These are phyloP conservation scores for Rhodomyrtus tomentosa DNA, from an alignment of 345 rosid species.

Conservation along the genomic window DNA sequence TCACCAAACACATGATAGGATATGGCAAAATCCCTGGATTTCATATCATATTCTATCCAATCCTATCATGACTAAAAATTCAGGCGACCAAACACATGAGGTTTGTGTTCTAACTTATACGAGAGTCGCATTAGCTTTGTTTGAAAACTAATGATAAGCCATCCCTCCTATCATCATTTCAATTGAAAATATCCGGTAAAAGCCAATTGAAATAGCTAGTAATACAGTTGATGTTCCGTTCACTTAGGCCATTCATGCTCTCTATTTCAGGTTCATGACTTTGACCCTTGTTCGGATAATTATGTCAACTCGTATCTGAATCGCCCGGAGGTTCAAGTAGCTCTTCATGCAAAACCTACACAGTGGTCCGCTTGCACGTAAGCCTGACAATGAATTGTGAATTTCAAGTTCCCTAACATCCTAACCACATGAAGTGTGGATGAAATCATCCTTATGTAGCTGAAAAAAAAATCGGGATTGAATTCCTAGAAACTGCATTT, in stretches of 20 bases:
- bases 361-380: constrained; percentile 31
- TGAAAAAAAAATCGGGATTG: background rate
- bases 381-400: background rate
- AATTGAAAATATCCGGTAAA: background rate
- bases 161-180: background rate
- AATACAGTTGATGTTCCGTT: background rate
- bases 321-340: constrained; percentile 25
- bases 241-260: background rate
- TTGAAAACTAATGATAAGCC: background rate
- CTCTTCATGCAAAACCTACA: constrained; percentile 29
- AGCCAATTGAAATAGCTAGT: background rate
- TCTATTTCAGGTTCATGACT: background rate
- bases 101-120: background rate
- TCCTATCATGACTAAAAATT: too few relatives aligned
- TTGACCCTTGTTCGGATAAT: constrained; percentile 28
- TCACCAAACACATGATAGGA: too few relatives aligned
- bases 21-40: too few relatives aligned
- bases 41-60: too few relatives aligned
- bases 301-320: constrained; percentile 28
- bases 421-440: too few relatives aligned
- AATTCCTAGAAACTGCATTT: background rate
- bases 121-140: background rate
- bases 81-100: too few relatives aligned
- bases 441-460: too few relatives aligned
- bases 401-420: too few relatives aligned